These are phyloP conservation scores for Ophiostoma sp. DNA, from an alignment of 2,329 filamentous ascomycete species.

Conservation along the genomic window DNA sequence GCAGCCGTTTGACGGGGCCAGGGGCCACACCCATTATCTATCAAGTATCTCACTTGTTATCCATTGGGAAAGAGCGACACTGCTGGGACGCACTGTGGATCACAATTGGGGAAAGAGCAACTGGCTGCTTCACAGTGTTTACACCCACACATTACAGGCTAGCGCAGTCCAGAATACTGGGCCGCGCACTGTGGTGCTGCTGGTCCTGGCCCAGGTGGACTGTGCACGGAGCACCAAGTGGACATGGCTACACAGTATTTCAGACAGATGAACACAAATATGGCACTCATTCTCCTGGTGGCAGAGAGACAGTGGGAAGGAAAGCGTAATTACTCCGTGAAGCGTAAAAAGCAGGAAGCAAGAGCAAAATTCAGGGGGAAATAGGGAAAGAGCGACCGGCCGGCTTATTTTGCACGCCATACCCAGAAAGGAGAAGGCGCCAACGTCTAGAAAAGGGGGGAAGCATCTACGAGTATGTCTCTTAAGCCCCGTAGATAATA, in stretches of 20 bases:
- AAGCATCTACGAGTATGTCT: neutral
- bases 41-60: neutral
- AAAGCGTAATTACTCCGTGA: too few relatives aligned
- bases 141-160: neutral
- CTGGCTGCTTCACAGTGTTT: neutral
- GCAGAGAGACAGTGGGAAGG: neutral
- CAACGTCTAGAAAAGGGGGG: conserved; percentile 22
- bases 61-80: conserved; percentile 11
- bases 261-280: neutral
- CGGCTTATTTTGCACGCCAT: conserved; percentile 23
- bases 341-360: neutral
- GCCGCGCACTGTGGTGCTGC: neutral
- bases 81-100: conserved; percentile 17
- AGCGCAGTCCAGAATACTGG: conserved; percentile 6
- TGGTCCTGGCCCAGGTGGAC: neutral
- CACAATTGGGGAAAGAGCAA: conserved; percentile 21
- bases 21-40: neutral
- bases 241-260: neutral
- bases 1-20: conserved; percentile 4
- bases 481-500: neutral
- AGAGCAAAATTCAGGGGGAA: conserved; percentile 25
- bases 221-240: conserved; percentile 1
- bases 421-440: conserved; percentile 25
- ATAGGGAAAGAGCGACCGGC: conserved; percentile 17
- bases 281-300: too few relatives aligned